Percentiles rank a stretch among this genome's conserved stretches.
Evolutionary conservation across 345 rosid species (phyloP).

Genomic region (Capsella bursapastoris): DNA sequence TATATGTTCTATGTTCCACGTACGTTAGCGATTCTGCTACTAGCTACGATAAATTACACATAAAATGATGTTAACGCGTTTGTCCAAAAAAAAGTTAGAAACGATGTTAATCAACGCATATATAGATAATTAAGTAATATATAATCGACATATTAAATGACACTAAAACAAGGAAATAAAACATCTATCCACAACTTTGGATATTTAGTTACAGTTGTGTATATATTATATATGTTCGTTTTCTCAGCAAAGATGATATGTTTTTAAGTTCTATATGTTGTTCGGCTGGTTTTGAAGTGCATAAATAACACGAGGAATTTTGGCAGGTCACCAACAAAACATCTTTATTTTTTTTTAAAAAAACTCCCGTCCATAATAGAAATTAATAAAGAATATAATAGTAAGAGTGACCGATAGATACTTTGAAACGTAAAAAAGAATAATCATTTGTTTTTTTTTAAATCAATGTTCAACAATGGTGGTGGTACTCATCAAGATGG

Average conservation of each 20-base stretch:
- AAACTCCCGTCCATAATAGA: background rate
- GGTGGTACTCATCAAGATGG: slow-evolving; percentile 42
- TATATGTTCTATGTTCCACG: too few relatives aligned
- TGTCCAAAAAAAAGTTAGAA: too few relatives aligned
- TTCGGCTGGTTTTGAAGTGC: slow-evolving; percentile 25
- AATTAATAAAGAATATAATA: background rate
- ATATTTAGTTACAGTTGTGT: background rate
- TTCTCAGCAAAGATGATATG: background rate
- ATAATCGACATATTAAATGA: too few relatives aligned
- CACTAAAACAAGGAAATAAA: background rate
- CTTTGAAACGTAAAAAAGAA: background rate
- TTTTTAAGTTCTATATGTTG: background rate
- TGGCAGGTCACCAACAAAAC: slow-evolving; percentile 47
- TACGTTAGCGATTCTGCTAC: background rate
- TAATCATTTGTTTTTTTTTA: too few relatives aligned
- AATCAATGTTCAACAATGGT: slow-evolving; percentile 34
- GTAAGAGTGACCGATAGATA: background rate
- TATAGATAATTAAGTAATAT: too few relatives aligned
- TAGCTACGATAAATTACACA: background rate
- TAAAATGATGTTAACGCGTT: background rate
- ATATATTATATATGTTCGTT: background rate
- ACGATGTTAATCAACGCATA: too few relatives aligned
- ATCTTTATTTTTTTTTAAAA: background rate
- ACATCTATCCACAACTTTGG: background rate
- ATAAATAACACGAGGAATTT: slow-evolving; percentile 45